phyloP scores from a whole-genome alignment of 805 yeast species.

The Hanseniaspora lachancei region DNA sequence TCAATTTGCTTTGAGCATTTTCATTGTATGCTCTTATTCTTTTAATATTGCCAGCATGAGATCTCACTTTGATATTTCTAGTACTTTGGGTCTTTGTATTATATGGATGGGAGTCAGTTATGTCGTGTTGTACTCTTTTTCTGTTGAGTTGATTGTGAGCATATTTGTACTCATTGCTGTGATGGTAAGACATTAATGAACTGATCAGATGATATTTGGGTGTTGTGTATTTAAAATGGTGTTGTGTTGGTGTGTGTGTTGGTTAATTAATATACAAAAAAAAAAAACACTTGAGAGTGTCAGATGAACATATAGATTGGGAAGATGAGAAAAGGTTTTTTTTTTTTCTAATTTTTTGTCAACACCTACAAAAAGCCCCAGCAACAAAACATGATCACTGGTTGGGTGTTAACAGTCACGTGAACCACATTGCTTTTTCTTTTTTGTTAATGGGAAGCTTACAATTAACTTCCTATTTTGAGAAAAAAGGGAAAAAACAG shows the following conservation, averaged over 20 bases:
- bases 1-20: conserved; percentile 19
- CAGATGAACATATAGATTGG: too few species aligned
- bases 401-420: not conserved
- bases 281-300: too few species aligned
- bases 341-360: too few species aligned
- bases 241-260: not conserved
- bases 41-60: not conserved
- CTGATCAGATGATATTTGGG: too few species aligned
- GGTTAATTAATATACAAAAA: too few species aligned
- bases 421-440: conserved; percentile 2
- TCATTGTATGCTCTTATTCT: not conserved
- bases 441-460: not conserved
- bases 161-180: not conserved
- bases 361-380: too few species aligned
- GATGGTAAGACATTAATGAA: not conserved
- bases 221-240: not conserved
- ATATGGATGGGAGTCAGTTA: not conserved
- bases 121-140: not conserved
- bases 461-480: not conserved
- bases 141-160: not conserved
- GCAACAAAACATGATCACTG: not conserved
- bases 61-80: not conserved
- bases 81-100: not conserved
- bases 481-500: too few species aligned
- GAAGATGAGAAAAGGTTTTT: too few species aligned